Evolutionary conservation across 176 grass and related monocot species (phyloP), one percentile per base, ranked within the genome.

Genomic region (Olyra latifolia): DNA sequence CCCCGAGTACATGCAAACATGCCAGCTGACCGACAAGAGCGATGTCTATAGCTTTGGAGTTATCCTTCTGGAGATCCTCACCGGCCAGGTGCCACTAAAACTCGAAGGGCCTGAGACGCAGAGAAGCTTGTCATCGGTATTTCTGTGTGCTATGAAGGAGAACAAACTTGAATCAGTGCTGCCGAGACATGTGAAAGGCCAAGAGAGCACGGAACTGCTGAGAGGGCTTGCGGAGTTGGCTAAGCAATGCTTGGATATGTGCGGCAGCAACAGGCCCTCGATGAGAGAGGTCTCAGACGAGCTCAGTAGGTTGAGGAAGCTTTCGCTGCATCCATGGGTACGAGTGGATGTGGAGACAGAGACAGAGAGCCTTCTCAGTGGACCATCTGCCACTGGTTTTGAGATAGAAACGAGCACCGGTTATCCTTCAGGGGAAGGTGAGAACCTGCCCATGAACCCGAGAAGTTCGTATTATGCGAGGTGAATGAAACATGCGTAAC

Each of bases 1-100:
- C 24, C 85, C 85, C 25, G 85, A 87, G 15, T 87, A 87, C 65
- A 64, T 87, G 85, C 78, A 62, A 15, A 87, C 85, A 43, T 87
- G 78, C 17, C 78, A 81, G 46, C 32, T 86, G 17, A 86, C 84
- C 0, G 49, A 86, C 6, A 86, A 86, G 47, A 86, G 84, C 0
- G 85, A 87, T 0, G 78, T 76, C 3, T 87, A 62, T 1, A 81
- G 71, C 17, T 81, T 81, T 0, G 71, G 78, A 43, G 71, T 87
- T 29, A 53, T 87, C 16, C 43, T 87, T 28, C 0, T 87, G 0
- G 78, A 87, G 71, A 38, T 87, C 5, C 78, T 87, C 3, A 87
- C 85, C 0, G 85, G 78, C 8, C 52, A 87, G 4, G 55, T 61
- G 29, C 78, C 77, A 22, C 17, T 81, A n/a, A 81, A 81, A 14